Evolutionary conservation across 164 flowering plant species (phyloP), one percentile per base, ranked within the genome.

Genomic region (Brasenia schreberi): DNA sequence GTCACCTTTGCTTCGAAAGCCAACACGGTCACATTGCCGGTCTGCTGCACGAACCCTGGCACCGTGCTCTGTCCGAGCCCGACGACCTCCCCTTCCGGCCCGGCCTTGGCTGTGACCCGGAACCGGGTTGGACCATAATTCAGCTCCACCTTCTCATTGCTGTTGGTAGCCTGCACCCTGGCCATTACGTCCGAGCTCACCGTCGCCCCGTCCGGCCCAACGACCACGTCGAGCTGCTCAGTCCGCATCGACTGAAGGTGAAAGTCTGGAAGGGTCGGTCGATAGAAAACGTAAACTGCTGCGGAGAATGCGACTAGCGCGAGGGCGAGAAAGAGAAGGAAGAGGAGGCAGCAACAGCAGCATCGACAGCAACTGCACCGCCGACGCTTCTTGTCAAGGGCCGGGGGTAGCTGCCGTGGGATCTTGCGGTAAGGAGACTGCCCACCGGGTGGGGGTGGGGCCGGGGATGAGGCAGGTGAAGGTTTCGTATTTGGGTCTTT

Each of bases 281-380:
- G 67, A 77, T 65, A 84, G 83, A 84, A 82, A 61, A 85, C 62
- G 77, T 81, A 86, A 69, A 88, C 82, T 5, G 82, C 0, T 1
- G 67, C 76, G 59, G 60, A 66, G 4, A 67, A 69, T 19, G 71
- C n/a, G 0, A 64, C 59, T 9, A 67, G 0, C 61, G 78, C 18
- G 66, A 82, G 0, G 64, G 79, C 3, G 17, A 77, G 19, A 16
- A 81, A 4, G 64, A 81, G 17, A 0, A 77, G 0, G 61, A 77
- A 1, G 18, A 86, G 84, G 61, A 81, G 83, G 70, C 72, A 83
- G 5, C 64, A 27, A 17, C 86, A 77, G 64, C 87, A 74, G 9
- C 72, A 73, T 71, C 72, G 59, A 10, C 73, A 10, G 3, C 80
- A 75, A 42, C 42, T 68, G 62, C 65, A 18, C n/a, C 43, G 0